These are phyloP conservation scores for Prunus davidiana DNA, from an alignment of 306 rosid species.

Conservation along the genomic window DNA sequence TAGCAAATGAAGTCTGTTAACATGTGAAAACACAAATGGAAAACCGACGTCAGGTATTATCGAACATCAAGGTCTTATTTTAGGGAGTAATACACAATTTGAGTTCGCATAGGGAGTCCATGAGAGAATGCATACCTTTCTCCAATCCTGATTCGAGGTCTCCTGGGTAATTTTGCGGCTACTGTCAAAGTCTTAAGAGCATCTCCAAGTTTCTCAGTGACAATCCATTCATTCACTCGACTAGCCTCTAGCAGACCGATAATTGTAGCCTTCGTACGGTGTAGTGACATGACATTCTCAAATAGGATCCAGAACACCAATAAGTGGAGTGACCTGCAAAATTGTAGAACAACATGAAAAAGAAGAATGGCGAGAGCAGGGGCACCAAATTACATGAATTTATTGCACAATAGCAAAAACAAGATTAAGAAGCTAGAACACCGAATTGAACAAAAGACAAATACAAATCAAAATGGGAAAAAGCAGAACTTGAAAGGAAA, in stretches of 20 bases:
- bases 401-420: neutral
- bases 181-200: slow-evolving; percentile 48
- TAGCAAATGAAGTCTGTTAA: slow-evolving; percentile 52
- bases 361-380: neutral
- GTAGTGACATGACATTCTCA: slow-evolving; percentile 87
- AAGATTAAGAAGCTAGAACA: too few species aligned
- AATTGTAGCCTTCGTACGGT: slow-evolving; percentile 80
- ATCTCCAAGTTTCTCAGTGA: slow-evolving; percentile 86
- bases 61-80: neutral
- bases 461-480: neutral
- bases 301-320: slow-evolving; percentile 79
- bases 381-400: too few species aligned
- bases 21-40: neutral
- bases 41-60: slow-evolving; percentile 1
- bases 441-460: neutral
- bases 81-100: neutral
- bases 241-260: slow-evolving; percentile 69
- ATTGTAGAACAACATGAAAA: neutral
- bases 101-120: neutral
- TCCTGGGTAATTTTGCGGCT: slow-evolving; percentile 40
- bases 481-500: neutral
- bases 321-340: slow-evolving; percentile 69
- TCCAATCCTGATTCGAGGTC: slow-evolving; percentile 49
- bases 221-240: slow-evolving; percentile 85
- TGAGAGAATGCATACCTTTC: slow-evolving; percentile 52